These are phyloP conservation scores for Cylindrodendrum hubeiense DNA, from an alignment of 2,329 filamentous ascomycete genomes.

Conservation along the genomic window DNA sequence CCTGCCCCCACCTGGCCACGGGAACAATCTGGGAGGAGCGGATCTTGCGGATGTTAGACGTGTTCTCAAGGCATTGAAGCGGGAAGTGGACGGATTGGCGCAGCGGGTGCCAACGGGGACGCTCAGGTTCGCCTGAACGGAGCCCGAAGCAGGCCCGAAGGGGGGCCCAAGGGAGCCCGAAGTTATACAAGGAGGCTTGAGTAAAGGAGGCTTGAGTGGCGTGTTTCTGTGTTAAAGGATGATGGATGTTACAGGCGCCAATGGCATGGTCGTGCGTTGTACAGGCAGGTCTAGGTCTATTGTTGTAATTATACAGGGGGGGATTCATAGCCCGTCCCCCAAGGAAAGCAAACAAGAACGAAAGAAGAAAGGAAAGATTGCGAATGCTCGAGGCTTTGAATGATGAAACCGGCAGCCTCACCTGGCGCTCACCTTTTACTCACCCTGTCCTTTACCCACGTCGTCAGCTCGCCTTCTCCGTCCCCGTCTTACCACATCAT, in stretches of 20 bases:
- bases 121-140: conserved; percentile 59
- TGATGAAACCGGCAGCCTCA: conserved; percentile 1
- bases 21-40: conserved; percentile 58
- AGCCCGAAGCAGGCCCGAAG: conserved; percentile 1
- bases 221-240: conserved; percentile 38
- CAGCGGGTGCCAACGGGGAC: conserved; percentile 57
- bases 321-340: conserved; percentile 29
- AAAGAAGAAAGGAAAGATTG: conserved; percentile 16
- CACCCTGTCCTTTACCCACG: not conserved
- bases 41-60: conserved; percentile 59
- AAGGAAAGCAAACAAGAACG: conserved; percentile 38
- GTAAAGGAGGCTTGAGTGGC: conserved; percentile 16
- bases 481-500: not conserved
- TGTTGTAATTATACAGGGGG: conserved; percentile 45
- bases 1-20: conserved; percentile 54
- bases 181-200: not conserved
- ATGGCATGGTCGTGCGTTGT: conserved; percentile 45
- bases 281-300: conserved; percentile 39
- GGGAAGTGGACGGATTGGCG: conserved; percentile 59
- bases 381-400: not conserved
- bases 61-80: conserved; percentile 56
- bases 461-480: not conserved
- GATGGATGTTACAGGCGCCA: conserved; percentile 47
- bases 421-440: not conserved
- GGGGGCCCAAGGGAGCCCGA: conserved; percentile 1